Evolutionary conservation across 1,284 basidiomycete genomes (phyloP).

Genomic region (Trichosporon inkin): DNA sequence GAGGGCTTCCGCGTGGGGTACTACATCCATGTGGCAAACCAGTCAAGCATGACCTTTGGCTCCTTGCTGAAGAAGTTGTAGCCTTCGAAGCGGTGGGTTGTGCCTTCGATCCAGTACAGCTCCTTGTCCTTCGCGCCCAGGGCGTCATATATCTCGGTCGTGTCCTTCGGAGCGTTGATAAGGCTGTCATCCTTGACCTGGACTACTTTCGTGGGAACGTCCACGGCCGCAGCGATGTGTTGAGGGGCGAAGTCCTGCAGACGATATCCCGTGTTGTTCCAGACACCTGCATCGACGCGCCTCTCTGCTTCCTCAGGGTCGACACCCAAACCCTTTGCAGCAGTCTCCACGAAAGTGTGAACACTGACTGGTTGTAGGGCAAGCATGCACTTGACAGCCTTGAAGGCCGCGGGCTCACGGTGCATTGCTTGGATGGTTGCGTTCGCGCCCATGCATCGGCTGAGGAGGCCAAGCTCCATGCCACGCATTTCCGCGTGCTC

Average conservation of each 20-base stretch:
- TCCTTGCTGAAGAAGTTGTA: conserved; percentile 12
- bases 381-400: conserved; percentile 2
- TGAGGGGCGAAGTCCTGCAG: not conserved
- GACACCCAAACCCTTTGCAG: not conserved
- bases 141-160: conserved; percentile 13
- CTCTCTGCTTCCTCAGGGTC: not conserved
- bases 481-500: not conserved
- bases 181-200: conserved; percentile 4
- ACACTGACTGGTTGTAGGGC: conserved; percentile 9
- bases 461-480: conserved; percentile 7
- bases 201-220: conserved; percentile 7
- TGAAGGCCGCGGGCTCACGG: not conserved
- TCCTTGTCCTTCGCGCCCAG: conserved; percentile 11
- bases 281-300: conserved; percentile 6
- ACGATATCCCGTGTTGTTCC: not conserved
- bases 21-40: conserved; percentile 10
- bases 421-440: not conserved
- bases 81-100: conserved; percentile 11
- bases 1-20: too few species aligned
- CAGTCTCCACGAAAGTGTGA: not conserved
- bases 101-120: conserved; percentile 14
- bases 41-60: conserved; percentile 5
- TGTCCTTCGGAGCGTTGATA: conserved; percentile 12
- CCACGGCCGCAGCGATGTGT: not conserved
- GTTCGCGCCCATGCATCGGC: conserved; percentile 15